A percentile compares a stretch with the other conserved stretches of the same genome.
Conservation (phyloP, 306 rosid genomes). For the Astragalus membranaceus region DNA sequence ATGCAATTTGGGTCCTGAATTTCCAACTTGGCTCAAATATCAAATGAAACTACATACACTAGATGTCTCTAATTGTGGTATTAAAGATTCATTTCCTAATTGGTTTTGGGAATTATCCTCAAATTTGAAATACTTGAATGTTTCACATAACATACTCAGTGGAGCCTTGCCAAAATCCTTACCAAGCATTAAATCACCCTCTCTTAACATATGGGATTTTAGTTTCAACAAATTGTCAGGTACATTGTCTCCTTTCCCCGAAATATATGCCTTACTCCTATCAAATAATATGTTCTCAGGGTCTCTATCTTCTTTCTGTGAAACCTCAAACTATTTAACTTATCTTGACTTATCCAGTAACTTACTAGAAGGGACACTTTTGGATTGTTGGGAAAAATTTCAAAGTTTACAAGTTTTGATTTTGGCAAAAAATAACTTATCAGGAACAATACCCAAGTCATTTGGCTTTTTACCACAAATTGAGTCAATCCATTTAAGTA, state of each 20-base stretch:
- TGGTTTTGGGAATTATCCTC: constrained; percentile 11
- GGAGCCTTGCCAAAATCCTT: constrained; percentile 8
- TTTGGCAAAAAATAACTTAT: constrained; percentile 13
- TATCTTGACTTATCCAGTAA: not conserved
- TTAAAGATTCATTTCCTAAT: constrained; percentile 15
- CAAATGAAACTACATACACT: not conserved
- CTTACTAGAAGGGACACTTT: not conserved
- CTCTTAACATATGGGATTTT: not conserved
- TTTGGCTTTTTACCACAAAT: not conserved
- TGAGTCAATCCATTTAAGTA: not conserved
- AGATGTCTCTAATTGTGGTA: not conserved
- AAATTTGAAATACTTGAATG: not conserved
- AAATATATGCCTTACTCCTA: not conserved
- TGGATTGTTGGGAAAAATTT: not conserved
- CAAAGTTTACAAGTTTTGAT: not conserved
- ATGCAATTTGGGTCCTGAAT: constrained; percentile 25
- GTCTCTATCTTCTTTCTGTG: not conserved
- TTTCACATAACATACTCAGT: constrained; percentile 13
- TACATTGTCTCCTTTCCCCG: constrained; percentile 2
- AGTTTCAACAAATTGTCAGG: constrained; percentile 22
- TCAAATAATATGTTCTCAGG: constrained; percentile 10
- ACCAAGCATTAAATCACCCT: rapidly evolving
- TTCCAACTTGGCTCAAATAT: constrained; percentile 37
- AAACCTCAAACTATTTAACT: rapidly evolving
- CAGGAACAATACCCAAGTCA: constrained; percentile 8